Evolutionary conservation across 1,139 yeast species (phyloP).

Genomic region (Schwanniomyces etchellsii): DNA sequence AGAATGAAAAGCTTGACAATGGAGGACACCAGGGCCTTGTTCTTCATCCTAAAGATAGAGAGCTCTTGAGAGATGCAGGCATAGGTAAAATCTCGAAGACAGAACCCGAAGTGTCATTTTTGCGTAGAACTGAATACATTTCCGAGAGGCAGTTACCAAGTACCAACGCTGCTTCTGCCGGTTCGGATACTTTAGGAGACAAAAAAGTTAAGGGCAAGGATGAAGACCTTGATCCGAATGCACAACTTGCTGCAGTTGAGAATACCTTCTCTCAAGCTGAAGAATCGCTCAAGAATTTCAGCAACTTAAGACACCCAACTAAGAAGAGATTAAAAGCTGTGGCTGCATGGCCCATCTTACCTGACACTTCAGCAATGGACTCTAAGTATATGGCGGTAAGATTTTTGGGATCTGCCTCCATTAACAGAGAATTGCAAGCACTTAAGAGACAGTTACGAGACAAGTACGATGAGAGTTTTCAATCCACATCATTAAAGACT

Average conservation of each 20-base stretch:
- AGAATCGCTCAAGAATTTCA: slow-evolving; percentile 38
- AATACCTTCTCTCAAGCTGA: slow-evolving; percentile 63
- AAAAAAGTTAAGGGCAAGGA: slow-evolving; percentile 13
- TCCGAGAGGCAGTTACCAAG: slow-evolving; percentile 37
- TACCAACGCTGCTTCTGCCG: slow-evolving; percentile 7
- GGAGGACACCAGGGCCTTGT: slow-evolving; percentile 20
- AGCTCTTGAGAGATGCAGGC: slow-evolving; percentile 75
- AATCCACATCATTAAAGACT: slow-evolving; percentile 45
- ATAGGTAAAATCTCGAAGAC: slow-evolving; percentile 43
- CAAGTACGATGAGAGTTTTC: slow-evolving; percentile 33
- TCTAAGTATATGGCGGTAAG: slow-evolving; percentile 66
- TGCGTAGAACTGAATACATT: slow-evolving; percentile 92
- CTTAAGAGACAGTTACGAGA: slow-evolving; percentile 33
- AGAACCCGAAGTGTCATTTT: slow-evolving; percentile 68
- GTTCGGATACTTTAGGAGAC: slow-evolving; percentile 8
- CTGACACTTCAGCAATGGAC: slow-evolving; percentile 88
- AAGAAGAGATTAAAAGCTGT: slow-evolving; percentile 72
- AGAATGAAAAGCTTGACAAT: slow-evolving; percentile 15
- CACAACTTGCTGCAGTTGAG: slow-evolving; percentile 67
- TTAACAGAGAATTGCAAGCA: slow-evolving; percentile 32
- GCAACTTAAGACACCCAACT: slow-evolving; percentile 64
- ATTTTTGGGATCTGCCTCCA: slow-evolving; percentile 75
- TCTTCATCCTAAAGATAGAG: slow-evolving; percentile 73
- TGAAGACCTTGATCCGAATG: slow-evolving; percentile 50
- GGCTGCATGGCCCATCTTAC: slow-evolving; percentile 73